These are phyloP conservation scores for Boletus rubescentipes DNA, from an alignment of 768 basidiomycete species.

Conservation along the genomic window DNA sequence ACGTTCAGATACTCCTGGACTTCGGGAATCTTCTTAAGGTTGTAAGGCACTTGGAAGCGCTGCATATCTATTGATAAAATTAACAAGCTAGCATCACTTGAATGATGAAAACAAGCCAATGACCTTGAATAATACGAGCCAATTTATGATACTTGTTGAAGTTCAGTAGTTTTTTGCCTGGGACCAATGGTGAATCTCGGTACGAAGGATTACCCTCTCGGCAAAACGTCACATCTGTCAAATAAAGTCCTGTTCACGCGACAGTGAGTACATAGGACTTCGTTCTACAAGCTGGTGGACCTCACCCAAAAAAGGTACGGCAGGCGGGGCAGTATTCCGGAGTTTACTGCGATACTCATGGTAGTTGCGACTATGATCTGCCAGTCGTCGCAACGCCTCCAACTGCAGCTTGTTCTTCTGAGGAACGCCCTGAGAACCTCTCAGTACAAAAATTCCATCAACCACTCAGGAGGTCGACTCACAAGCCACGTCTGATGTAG, in stretches of 20 bases:
- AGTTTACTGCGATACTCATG: conserved; percentile 87
- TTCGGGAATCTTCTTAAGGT: conserved; percentile 85
- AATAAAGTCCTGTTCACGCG: conserved; percentile 61
- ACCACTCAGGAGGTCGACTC: conserved; percentile 31
- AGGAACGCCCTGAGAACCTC: conserved; percentile 62
- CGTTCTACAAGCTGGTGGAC: neutral
- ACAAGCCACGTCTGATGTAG: conserved; percentile 94
- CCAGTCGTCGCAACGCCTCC: conserved; percentile 77
- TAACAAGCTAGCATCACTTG: neutral
- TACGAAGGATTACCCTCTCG: conserved; percentile 90
- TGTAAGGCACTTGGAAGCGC: conserved; percentile 86
- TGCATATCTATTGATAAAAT: conserved; percentile 66
- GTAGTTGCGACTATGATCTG: conserved; percentile 89
- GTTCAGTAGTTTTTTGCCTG: conserved; percentile 83
- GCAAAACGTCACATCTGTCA: conserved; percentile 94
- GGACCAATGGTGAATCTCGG: conserved; percentile 73
- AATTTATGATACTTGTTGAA: conserved; percentile 96
- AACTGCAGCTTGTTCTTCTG: conserved; percentile 82
- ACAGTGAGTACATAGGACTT: conserved; percentile 7
- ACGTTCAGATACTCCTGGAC: conserved; percentile 77
- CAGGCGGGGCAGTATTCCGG: conserved; percentile 86
- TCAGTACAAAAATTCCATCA: conserved; percentile 8
- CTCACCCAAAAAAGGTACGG: conserved; percentile 91
- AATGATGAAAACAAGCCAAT: conserved; percentile 6
- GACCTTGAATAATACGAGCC: conserved; percentile 80